Conservation (phyloP, 2,329 filamentous ascomycete species). For the Sclerotinia spermophila region DNA sequence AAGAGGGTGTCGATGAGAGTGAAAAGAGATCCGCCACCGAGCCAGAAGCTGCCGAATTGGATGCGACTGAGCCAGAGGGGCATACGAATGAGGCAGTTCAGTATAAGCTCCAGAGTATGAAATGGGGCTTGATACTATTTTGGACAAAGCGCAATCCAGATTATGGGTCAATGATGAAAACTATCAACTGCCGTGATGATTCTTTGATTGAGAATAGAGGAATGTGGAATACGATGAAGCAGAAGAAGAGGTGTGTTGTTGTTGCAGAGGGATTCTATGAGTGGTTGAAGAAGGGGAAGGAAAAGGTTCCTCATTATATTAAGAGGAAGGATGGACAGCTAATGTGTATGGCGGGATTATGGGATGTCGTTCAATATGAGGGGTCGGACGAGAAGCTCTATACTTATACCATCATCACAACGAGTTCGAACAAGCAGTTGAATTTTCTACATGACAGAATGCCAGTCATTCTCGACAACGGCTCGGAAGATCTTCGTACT, state of each 20-base stretch:
- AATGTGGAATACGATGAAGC: slow-evolving; percentile 92
- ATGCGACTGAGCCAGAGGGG: slow-evolving; percentile 14
- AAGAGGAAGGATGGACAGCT: slow-evolving; percentile 77
- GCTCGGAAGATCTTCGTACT: slow-evolving; percentile 61
- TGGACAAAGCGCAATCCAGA: slow-evolving; percentile 85
- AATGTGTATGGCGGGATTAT: slow-evolving; percentile 83
- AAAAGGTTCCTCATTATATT: slow-evolving; percentile 81
- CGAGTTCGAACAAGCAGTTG: slow-evolving; percentile 76
- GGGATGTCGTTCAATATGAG: slow-evolving; percentile 83
- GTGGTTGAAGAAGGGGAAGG: slow-evolving; percentile 81
- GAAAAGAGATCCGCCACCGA: slow-evolving; percentile 26
- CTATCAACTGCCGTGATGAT: slow-evolving; percentile 94
- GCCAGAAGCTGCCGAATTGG: slow-evolving; percentile 3
- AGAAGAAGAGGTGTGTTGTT: slow-evolving; percentile 80
- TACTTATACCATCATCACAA: slow-evolving; percentile 93
- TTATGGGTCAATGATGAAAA: slow-evolving; percentile 74
- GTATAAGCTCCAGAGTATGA: slow-evolving; percentile 89
- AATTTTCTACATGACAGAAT: slow-evolving; percentile 90
- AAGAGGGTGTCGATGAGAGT: slow-evolving; percentile 30
- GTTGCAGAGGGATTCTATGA: slow-evolving; percentile 93
- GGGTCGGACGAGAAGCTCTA: slow-evolving; percentile 68
- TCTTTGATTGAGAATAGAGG: slow-evolving; percentile 71
- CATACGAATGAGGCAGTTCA: slow-evolving; percentile 40
- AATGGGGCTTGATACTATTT: slow-evolving; percentile 91
- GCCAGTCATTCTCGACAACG: slow-evolving; percentile 85